These are phyloP conservation scores for Raphidocelis subcapitata DNA, from an alignment of 139 green algal genomes.

Conservation along the genomic window DNA sequence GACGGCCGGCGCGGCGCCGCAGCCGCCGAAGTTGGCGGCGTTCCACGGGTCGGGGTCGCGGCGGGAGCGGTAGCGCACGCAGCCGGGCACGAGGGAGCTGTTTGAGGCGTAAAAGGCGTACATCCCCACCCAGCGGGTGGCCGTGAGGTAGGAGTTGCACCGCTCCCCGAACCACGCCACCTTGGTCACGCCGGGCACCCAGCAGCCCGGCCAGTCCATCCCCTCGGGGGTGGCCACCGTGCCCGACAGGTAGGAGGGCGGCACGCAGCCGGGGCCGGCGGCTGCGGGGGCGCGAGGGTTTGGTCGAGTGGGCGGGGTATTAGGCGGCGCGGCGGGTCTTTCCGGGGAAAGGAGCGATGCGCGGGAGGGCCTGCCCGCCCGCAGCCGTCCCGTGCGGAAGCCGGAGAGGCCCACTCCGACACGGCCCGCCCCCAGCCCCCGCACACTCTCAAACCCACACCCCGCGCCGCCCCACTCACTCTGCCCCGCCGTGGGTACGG, in stretches of 20 bases:
- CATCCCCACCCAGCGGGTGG: conserved; percentile 22
- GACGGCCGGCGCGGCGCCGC: conserved; percentile 3
- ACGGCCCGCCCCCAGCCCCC: too few relatives aligned
- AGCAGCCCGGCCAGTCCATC: conserved; percentile 13
- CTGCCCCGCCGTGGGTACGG: too few relatives aligned
- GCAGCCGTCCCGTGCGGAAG: too few relatives aligned
- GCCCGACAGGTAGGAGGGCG: not conserved
- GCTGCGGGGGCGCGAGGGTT: too few relatives aligned
- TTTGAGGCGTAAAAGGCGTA: conserved; percentile 20
- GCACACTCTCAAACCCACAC: too few relatives aligned
- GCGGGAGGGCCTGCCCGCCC: too few relatives aligned
- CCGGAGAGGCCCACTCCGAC: too few relatives aligned
- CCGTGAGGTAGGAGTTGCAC: conserved; percentile 7
- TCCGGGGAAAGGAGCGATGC: too few relatives aligned
- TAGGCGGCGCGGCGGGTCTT: too few relatives aligned
- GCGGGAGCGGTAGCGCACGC: conserved; percentile 7
- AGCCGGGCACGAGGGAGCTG: not conserved
- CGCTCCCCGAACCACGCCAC: conserved; percentile 27
- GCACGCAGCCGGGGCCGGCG: not conserved
- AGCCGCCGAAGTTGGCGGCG: conserved; percentile 7
- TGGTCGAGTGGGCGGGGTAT: too few relatives aligned
- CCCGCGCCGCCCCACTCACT: too few relatives aligned
- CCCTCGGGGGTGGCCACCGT: not conserved
- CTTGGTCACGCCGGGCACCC: not conserved
- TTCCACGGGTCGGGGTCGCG: not conserved